Evolutionary conservation across 1,284 basidiomycete species (phyloP), one percentile per base, ranked within the genome.

Genomic region (Chiua sp.): DNA sequence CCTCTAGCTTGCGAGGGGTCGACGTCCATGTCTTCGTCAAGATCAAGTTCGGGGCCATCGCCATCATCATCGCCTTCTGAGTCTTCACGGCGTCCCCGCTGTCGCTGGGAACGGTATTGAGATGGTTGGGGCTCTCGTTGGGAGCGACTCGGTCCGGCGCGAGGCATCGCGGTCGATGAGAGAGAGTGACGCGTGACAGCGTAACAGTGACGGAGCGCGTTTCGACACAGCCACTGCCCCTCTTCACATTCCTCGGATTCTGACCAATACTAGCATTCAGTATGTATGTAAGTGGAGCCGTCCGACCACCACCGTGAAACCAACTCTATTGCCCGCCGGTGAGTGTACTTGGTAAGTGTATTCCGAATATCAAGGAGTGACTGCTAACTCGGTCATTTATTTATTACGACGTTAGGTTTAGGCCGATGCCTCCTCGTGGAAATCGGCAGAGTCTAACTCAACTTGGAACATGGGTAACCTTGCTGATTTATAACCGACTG

Each of bases 101-200:
- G 15, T 51, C 64, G 62, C n/a, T 74, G 72, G 12, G 72, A 68
- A 22, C 69, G 76, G 10, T 73, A 64, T 55, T 78, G 78, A 8
- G 80, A 75, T 2, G 72, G 63, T 49, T 71, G 71, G 16, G 70
- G 57, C 3, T 65, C 61, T 22, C 71, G 70, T 65, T 78, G 78
- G 26, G 76, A 57, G 46, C 70, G 69, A 57, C 70, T 72, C 3
- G 71, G 71, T 26, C 72, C 71, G 33, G 71, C 73, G 39, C 73
- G 72, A 33, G 71, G 57, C 71, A 71, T 71, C 0, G 47, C 12
- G 50, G 39, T 44, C 23, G 15, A 47, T 16, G 20, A 23, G 13
- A 23, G 22, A 12, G n/a, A n/a, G n/a, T n/a, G 28, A 32, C 3
- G 33, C 37, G 33, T 60, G 62, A 64, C 53, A 11, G 10, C 2